phyloP scores from a whole-genome alignment of 2,329 filamentous ascomycete species.

The Arthrobotrys conoides region DNA sequence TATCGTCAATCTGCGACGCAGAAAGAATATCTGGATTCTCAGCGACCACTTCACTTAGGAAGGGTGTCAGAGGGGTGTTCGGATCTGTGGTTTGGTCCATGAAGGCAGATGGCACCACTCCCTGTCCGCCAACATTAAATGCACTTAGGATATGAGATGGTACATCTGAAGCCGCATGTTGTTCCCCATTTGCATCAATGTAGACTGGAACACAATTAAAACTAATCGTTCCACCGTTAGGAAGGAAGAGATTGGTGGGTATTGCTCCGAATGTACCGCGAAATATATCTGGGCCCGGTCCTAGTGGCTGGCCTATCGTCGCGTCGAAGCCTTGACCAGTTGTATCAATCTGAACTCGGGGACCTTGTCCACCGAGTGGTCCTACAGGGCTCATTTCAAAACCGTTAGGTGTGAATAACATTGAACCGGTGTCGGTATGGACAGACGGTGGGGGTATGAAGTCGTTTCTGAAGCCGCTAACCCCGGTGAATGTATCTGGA shows the following conservation, averaged over 20 bases:
- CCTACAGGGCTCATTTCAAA: slow-evolving; percentile 34
- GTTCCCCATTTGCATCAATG: slow-evolving; percentile 38
- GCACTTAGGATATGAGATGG: slow-evolving; percentile 16
- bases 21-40: slow-evolving; percentile 25
- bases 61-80: slow-evolving; percentile 11
- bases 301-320: neutral
- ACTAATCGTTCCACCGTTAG: slow-evolving; percentile 32
- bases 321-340: slow-evolving; percentile 32
- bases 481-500: neutral
- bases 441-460: slow-evolving; percentile 4
- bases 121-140: slow-evolving; percentile 42
- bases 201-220: slow-evolving; percentile 56
- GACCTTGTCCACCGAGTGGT: slow-evolving; percentile 3
- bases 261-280: slow-evolving; percentile 13
- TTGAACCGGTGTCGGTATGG: slow-evolving; percentile 9
- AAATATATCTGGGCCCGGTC: neutral
- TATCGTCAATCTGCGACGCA: slow-evolving; percentile 18
- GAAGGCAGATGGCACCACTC: neutral
- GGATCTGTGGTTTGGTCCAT: neutral
- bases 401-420: slow-evolving; percentile 28
- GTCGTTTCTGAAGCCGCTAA: neutral
- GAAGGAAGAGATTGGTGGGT: slow-evolving; percentile 19
- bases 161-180: slow-evolving; percentile 24
- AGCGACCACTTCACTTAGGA: slow-evolving; percentile 38
- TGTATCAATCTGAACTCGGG: slow-evolving; percentile 4